A percentile compares a stretch with the other conserved stretches of the same genome.
phyloP scores from a whole-genome alignment of 805 yeast species.

The Candida coquimbonensis region DNA sequence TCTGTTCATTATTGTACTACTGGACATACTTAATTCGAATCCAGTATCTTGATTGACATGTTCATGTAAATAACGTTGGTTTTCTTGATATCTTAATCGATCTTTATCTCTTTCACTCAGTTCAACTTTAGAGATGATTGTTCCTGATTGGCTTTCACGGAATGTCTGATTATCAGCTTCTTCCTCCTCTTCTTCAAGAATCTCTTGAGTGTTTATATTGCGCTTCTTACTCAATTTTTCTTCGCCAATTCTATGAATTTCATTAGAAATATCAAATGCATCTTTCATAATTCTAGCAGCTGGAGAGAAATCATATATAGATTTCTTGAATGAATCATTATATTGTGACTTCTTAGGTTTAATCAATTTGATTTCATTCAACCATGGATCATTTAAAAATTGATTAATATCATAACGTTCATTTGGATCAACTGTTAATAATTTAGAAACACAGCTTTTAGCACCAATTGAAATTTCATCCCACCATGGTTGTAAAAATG shows the following conservation, averaged over 20 bases:
- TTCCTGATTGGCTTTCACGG: constrained; percentile 17
- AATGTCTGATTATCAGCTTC: constrained; percentile 5
- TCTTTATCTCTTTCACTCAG: constrained; percentile 6
- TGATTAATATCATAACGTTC: constrained; percentile 63
- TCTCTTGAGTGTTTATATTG: constrained; percentile 7
- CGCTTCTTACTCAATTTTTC: constrained; percentile 15
- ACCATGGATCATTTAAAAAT: constrained; percentile 68
- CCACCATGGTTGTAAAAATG: constrained; percentile 84
- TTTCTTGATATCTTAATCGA: constrained; percentile 5
- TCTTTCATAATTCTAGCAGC: constrained; percentile 79
- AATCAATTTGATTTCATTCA: constrained; percentile 23
- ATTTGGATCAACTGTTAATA: constrained; percentile 64
- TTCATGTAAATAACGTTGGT: constrained; percentile 8
- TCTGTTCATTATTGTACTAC: constrained; percentile 35
- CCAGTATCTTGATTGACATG: constrained; percentile 11
- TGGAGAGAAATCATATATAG: constrained; percentile 43
- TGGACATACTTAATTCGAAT: constrained; percentile 30
- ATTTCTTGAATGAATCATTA: constrained; percentile 17
- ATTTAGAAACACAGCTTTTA: constrained; percentile 56
- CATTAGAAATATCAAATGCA: constrained; percentile 80
- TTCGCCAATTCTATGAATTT: constrained; percentile 57
- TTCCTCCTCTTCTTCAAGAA: constrained; percentile 24
- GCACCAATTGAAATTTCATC: constrained; percentile 72
- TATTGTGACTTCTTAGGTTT: constrained; percentile 15
- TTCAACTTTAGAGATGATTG: constrained; percentile 12